Evolutionary conservation across 1,284 basidiomycete species (phyloP).

Genomic region (Fistulinella staudtii): DNA sequence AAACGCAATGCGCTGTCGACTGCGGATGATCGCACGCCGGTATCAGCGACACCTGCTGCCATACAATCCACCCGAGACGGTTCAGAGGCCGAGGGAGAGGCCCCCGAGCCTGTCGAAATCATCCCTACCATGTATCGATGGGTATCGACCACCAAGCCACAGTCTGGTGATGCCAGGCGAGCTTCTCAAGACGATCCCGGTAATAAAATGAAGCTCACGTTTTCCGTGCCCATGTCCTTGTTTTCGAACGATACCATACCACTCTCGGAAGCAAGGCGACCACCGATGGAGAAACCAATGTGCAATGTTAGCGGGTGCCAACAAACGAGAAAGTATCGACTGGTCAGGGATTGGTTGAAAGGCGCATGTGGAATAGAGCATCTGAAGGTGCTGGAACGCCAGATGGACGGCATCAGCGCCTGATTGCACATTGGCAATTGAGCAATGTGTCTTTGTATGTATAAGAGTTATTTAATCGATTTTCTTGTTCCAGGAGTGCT

Average conservation of each 20-base stretch:
- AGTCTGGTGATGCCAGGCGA: neutral
- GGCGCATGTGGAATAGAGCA: conserved; percentile 57
- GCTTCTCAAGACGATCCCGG: neutral
- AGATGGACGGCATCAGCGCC: too few species aligned
- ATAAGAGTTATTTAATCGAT: too few species aligned
- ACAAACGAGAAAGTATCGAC: conserved; percentile 46
- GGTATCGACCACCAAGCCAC: conserved; percentile 46
- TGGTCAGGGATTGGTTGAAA: conserved; percentile 44
- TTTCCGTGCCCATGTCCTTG: conserved; percentile 48
- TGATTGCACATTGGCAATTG: too few species aligned
- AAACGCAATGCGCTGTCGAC: conserved; percentile 55
- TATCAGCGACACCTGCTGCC: conserved; percentile 30
- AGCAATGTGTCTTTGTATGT: too few species aligned
- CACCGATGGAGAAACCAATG: conserved; percentile 14
- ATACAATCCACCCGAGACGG: conserved; percentile 30
- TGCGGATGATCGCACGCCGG: conserved; percentile 43
- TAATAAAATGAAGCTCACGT: conserved; percentile 41
- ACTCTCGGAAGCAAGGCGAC: conserved; percentile 3
- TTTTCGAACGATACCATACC: conserved; percentile 22
- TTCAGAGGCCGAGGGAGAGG: conserved; percentile 32
- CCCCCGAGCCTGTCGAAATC: conserved; percentile 31
- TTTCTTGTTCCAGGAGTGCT: too few species aligned
- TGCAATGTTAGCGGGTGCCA: conserved; percentile 50
- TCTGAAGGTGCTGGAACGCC: conserved; percentile 47
- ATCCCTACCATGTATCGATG: conserved; percentile 59